Base-by-base conservation (phyloP, 2,329 filamentous ascomycete genomes). In the Thelonectria olida region DNA sequence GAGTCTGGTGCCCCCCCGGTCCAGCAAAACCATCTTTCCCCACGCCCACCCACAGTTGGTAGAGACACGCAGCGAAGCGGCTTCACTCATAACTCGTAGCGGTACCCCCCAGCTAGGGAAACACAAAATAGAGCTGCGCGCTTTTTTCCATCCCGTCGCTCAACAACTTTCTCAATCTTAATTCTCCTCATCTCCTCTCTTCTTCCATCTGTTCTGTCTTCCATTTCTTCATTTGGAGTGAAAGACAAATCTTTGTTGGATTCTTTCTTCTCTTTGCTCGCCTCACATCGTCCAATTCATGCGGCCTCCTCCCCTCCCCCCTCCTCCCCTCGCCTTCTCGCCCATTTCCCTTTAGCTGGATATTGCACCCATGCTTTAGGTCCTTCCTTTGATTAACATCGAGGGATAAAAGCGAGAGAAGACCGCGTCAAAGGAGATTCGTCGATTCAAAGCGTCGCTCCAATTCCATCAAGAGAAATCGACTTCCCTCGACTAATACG, bases 91-190 rank as follows among this genome's bases (percentile, higher is more conserved):
- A 70, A 68, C 63, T 70, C 48, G 59, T 53, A 67, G 64, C 56
- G 58, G 55, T 59, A 58, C 67, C 58, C 63, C 61, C 62, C 62
- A 58, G 59, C 50, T 54, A 51, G 59, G 58, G 51, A 58, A 56
- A 57, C 68, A 70, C 65, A 66, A 69, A 71, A 69, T 66, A 67
- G 27, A 69, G 66, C 63, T 70, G 69, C 69, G 69, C 69, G 67
- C 67, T 71, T 71, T 71, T 70, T 42, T 27, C 20, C 53, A 58
- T 27, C 22, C 41, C 25, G 23, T 54, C 50, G 17, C 44, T 39
- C 44, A 53, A 27, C n/a, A n/a, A 23, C 51, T 25, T 51, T 17
- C 38, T 22, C 23, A 22, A 50, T 23, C 22, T n/a, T 20, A 23
- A 23, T 39, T 67, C 55, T 53, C 49, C 51, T 58, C 23, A 39